Base-by-base conservation (phyloP, 805 yeast genomes). In the Candida fluviatilis region DNA sequence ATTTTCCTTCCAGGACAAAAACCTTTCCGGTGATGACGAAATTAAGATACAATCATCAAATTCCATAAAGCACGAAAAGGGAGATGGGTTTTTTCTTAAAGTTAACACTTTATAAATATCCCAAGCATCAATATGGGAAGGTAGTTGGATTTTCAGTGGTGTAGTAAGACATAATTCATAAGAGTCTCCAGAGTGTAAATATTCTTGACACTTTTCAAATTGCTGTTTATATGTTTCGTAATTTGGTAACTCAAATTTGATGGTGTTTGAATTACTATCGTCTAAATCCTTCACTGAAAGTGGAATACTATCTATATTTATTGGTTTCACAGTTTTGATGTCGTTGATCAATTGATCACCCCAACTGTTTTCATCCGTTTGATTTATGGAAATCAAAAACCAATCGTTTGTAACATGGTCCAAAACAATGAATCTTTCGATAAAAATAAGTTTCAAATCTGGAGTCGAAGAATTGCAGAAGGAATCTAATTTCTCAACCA, bases 21-120 rank as follows among this genome's bases (percentile, higher is more conserved):
- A 95, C 46, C 99, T 69, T 58, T 93, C 99, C 0, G 99, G 99
- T 0, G 98, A 91, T 0, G 96, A 83, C 2, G 96, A 87, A 2
- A 91, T 69, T 23, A 93, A 62, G 10, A 71, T 67, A 18, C 75
- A 74, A 43, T 81, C 84, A 2, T 66, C 72, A 50, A 91, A 84
- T 35, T 79, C 71, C 68, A 93, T 68, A 54, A 65, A 93, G 38
- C 93, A 81, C 2, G 96, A 80, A 56, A 85, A 91, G 1, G 99
- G 99, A 0, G 98, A 86, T 3, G 99, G 98, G 54, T 95, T 93
- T 39, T 72, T 74, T 30, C 51, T 57, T 11, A 61, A 51, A 0
- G 86, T 78, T 38, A 93, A 64, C 1, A 79, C 73, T 52, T 84
- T 82, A 64, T 88, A 93, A 3, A 91, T 70, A 13, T 75, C 77